Conservation (phyloP, 1,139 yeast species). For the Debaryomycetaceae sp. region DNA sequence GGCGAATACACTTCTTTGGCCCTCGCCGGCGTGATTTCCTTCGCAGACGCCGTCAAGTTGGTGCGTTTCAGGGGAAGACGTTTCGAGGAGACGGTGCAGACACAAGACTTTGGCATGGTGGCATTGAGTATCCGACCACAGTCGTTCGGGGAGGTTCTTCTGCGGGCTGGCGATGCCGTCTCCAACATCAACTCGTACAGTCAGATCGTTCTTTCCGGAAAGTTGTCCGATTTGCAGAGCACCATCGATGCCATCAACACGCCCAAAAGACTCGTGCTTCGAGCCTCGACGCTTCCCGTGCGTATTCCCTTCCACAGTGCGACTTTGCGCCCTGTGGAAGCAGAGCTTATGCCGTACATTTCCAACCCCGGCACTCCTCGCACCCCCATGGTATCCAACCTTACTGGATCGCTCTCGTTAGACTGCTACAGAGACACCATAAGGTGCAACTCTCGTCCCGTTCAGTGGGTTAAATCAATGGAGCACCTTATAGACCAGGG, state of each 20-base stretch:
- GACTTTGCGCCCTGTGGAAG: slow-evolving; percentile 18
- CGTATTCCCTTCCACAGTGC: slow-evolving; percentile 53
- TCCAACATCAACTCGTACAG: slow-evolving; percentile 42
- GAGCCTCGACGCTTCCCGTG: slow-evolving; percentile 38
- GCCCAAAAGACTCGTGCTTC: slow-evolving; percentile 16
- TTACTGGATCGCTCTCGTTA: slow-evolving; percentile 23
- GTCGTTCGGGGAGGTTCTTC: slow-evolving; percentile 16
- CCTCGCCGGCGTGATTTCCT: slow-evolving; percentile 37
- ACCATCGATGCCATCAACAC: slow-evolving; percentile 16
- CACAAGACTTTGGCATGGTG: slow-evolving; percentile 31
- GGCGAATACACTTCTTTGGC: slow-evolving; percentile 56
- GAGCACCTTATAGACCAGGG: slow-evolving; percentile 15
- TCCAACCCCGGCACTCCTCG: neutral
- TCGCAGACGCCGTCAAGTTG: slow-evolving; percentile 41
- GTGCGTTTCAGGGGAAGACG: slow-evolving; percentile 51
- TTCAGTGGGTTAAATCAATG: slow-evolving; percentile 39
- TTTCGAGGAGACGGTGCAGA: slow-evolving; percentile 36
- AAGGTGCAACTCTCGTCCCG: slow-evolving; percentile 39
- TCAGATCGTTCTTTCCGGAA: slow-evolving; percentile 48
- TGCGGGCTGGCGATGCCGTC: slow-evolving; percentile 21
- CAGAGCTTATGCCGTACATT: neutral
- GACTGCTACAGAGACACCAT: slow-evolving; percentile 26
- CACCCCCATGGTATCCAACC: slow-evolving; percentile 31
- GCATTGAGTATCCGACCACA: slow-evolving; percentile 29
- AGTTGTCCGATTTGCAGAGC: slow-evolving; percentile 14